Evolutionary conservation across 208 protist genomes (phyloP).

Genomic region (Herpetomonas samuelpessoai): DNA sequence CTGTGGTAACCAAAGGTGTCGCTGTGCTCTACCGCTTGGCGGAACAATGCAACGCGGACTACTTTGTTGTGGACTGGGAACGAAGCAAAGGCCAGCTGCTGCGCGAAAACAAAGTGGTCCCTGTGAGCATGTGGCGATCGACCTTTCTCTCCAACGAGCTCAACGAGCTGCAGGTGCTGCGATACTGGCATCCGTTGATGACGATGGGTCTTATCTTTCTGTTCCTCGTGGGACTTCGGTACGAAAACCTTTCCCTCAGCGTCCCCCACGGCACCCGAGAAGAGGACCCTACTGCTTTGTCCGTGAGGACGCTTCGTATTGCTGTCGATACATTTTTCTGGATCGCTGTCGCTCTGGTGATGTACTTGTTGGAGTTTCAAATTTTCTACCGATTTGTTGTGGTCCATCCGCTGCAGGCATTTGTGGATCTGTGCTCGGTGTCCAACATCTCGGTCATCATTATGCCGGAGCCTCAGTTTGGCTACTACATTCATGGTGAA

Average conservation of each 20-base stretch:
- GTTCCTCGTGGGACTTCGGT: constrained; percentile 60
- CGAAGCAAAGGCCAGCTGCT: constrained; percentile 79
- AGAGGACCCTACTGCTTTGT: constrained; percentile 19
- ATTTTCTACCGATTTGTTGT: constrained; percentile 84
- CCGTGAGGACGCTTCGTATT: constrained; percentile 58
- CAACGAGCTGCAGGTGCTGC: constrained; percentile 74
- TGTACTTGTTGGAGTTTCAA: constrained; percentile 76
- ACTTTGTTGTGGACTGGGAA: constrained; percentile 92
- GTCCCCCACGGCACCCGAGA: constrained; percentile 30
- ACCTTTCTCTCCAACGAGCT: constrained; percentile 83
- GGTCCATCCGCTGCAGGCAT: constrained; percentile 79
- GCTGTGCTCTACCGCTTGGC: constrained; percentile 59
- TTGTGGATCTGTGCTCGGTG: constrained; percentile 90
- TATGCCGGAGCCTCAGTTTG: constrained; percentile 72
- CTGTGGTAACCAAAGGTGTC: constrained; percentile 52
- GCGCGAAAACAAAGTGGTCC: constrained; percentile 78
- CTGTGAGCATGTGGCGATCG: constrained; percentile 88
- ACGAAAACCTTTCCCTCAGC: constrained; percentile 41
- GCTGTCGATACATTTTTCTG: constrained; percentile 81
- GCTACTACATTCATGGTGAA: constrained; percentile 92
- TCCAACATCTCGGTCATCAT: constrained; percentile 91
- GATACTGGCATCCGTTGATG: constrained; percentile 67
- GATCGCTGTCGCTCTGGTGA: constrained; percentile 45
- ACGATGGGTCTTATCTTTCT: constrained; percentile 72
- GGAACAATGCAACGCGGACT: constrained; percentile 86